Conservation (phyloP, 768 basidiomycete genomes). For the Nidularia sp. region DNA sequence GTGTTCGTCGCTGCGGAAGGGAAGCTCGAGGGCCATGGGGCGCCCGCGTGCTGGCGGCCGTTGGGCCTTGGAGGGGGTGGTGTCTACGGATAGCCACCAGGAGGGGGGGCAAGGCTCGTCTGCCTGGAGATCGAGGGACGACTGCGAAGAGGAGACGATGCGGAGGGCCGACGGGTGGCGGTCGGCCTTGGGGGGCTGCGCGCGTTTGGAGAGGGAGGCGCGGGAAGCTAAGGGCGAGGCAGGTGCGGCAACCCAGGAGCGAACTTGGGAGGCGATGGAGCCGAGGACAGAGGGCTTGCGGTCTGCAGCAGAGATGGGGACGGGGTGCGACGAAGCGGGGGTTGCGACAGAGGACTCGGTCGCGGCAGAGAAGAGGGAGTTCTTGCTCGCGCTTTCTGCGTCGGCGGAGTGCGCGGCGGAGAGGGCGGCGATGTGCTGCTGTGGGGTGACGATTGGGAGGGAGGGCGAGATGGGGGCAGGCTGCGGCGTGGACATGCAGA, state of each 20-base stretch:
- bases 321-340: slow-evolving; percentile 33
- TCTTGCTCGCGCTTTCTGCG: slow-evolving; percentile 27
- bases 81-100: slow-evolving; percentile 14
- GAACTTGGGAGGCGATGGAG: slow-evolving; percentile 36
- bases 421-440: slow-evolving; percentile 24
- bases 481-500: slow-evolving; percentile 44
- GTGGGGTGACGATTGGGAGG: slow-evolving; percentile 25
- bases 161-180: slow-evolving; percentile 6
- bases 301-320: slow-evolving; percentile 25
- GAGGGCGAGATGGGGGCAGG: slow-evolving; percentile 20
- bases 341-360: slow-evolving; percentile 52
- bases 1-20: slow-evolving; percentile 10
- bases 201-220: slow-evolving; percentile 8
- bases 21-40: slow-evolving; percentile 7
- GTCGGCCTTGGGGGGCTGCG: slow-evolving; percentile 14
- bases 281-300: slow-evolving; percentile 28
- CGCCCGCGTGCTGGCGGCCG: slow-evolving; percentile 5
- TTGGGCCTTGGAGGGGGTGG: slow-evolving; percentile 4
- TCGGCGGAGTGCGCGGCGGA: slow-evolving; percentile 19
- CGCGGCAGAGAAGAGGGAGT: slow-evolving; percentile 28
- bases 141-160: slow-evolving; percentile 9
- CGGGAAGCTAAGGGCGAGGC: slow-evolving; percentile 16
- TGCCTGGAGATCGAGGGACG: slow-evolving; percentile 10
- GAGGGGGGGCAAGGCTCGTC: slow-evolving; percentile 12
- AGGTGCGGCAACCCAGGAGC: slow-evolving; percentile 37